Conservation (phyloP, 257 asterid species). For the Oldenlandia corymbosa region DNA sequence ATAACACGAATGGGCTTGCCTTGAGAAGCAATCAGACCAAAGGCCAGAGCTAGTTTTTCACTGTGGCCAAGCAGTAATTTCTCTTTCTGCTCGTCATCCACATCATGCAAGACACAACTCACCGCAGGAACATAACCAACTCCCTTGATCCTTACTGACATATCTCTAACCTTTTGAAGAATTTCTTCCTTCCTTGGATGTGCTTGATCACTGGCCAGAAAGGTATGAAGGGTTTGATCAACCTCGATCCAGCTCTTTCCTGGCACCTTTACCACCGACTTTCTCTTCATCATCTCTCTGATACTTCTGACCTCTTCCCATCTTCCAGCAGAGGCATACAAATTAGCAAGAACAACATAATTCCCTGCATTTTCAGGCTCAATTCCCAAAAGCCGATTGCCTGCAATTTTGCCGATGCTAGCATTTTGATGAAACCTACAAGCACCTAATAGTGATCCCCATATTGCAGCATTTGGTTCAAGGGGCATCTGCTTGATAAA, state of each 20-base stretch:
- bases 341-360: conserved; percentile 59
- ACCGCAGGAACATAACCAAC: conserved; percentile 41
- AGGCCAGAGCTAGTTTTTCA: conserved; percentile 59
- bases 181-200: conserved; percentile 35
- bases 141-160: conserved; percentile 29
- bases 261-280: conserved; percentile 49
- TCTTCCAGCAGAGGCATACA: conserved; percentile 62
- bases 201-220: conserved; percentile 31
- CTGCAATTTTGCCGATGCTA: conserved; percentile 60
- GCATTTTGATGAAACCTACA: conserved; percentile 56
- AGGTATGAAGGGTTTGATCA: conserved; percentile 37
- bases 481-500: conserved; percentile 68
- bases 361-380: conserved; percentile 76
- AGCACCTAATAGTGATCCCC: conserved; percentile 91
- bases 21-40: conserved; percentile 35
- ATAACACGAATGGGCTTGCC: conserved; percentile 41
- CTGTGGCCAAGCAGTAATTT: conserved; percentile 39
- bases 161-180: conserved; percentile 29
- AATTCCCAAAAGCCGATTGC: conserved; percentile 45
- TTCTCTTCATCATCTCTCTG: conserved; percentile 58
- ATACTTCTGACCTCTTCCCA: conserved; percentile 67
- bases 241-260: conserved; percentile 78
- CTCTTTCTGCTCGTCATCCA: conserved; percentile 47
- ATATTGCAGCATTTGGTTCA: conserved; percentile 74
- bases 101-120: conserved; percentile 36